Conservation (phyloP, 768 basidiomycete species). For the Rhizopogon vesiculosus region DNA sequence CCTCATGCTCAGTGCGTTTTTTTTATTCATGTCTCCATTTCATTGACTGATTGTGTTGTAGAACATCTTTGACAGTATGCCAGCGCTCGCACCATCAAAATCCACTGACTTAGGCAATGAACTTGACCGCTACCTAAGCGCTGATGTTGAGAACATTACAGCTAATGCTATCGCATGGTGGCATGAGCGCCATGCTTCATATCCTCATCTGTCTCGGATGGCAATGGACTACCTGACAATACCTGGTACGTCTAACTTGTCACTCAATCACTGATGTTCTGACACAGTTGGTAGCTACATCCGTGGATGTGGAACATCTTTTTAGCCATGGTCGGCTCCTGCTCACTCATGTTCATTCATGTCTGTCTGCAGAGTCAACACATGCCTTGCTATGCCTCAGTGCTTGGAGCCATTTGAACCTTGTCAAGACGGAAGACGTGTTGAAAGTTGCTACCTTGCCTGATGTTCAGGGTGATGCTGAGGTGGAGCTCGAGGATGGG, state of each 20-base stretch:
- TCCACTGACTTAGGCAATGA: conserved; percentile 17
- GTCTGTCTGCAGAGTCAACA: conserved; percentile 9
- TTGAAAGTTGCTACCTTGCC: neutral
- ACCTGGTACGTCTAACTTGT: conserved; percentile 20
- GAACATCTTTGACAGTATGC: conserved; percentile 29
- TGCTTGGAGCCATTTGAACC: conserved; percentile 8
- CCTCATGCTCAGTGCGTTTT: neutral
- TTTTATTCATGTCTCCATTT: neutral
- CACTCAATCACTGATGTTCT: conserved; percentile 7
- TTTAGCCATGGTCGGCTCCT: conserved; percentile 7
- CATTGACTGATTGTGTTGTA: neutral
- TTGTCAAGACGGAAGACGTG: conserved; percentile 17
- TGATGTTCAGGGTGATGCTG: neutral
- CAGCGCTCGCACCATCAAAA: conserved; percentile 13
- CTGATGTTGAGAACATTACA: conserved; percentile 17
- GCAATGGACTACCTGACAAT: conserved; percentile 29
- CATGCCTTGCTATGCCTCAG: conserved; percentile 15
- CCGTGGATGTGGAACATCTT: conserved; percentile 7
- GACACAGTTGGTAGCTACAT: conserved; percentile 8
- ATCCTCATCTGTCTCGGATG: conserved; percentile 28
- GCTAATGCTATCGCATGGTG: conserved; percentile 27
- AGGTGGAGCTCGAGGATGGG: neutral
- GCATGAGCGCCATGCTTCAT: conserved; percentile 14
- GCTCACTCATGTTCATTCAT: neutral
- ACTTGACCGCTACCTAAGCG: conserved; percentile 24